Base-by-base conservation (phyloP, 164 flowering plant species). In the Vitis amurensis region DNA sequence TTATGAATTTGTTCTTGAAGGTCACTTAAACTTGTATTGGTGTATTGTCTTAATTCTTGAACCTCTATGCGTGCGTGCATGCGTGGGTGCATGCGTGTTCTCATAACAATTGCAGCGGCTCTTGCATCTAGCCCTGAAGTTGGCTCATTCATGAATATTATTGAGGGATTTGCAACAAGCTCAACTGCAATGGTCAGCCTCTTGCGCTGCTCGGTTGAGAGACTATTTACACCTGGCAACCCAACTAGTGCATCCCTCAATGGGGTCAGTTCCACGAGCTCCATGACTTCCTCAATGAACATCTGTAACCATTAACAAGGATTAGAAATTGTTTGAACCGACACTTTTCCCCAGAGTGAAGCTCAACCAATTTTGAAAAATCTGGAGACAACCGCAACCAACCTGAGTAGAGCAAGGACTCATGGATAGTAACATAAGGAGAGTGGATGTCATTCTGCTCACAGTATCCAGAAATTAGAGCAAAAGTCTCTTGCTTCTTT, bases 71-170 rank as follows among this genome's bases (percentile, higher is more conserved):
- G 91, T 19, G 19, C 19, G 19, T 17, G 19, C 19, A 17, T 17
- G 19, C 19, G 19, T 17, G 19, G 19, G 19, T 17, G 91, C 66
- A 2, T 23, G 27, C 27, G 27, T 1, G 91, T 82, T 72, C 91
- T 80, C 91, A 85, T 87, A 61, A 87, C 88, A 69, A 87, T 83
- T 2, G 91, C 91, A 10, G 91, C 91, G 52, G 88, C 91, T 75
- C 91, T 77, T 10, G 91, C 91, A 81, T 88, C 91, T 0, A 88
- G 80, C 16, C 91, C 91, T 27, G 91, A 86, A 12, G 91, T 88
- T 66, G 91, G 91, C 66, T 88, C 91, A 68, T 88, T 89, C 88
- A 88, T 82, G 78, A 88, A 88, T 55, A 88, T 86, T 29, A 86
- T 84, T 9, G 89, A 88, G 0, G 91, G 89, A 63, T 88, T 87